These are phyloP conservation scores for Saccharum officinarum DNA, from an alignment of 176 grass and related monocot species.

Conservation along the genomic window DNA sequence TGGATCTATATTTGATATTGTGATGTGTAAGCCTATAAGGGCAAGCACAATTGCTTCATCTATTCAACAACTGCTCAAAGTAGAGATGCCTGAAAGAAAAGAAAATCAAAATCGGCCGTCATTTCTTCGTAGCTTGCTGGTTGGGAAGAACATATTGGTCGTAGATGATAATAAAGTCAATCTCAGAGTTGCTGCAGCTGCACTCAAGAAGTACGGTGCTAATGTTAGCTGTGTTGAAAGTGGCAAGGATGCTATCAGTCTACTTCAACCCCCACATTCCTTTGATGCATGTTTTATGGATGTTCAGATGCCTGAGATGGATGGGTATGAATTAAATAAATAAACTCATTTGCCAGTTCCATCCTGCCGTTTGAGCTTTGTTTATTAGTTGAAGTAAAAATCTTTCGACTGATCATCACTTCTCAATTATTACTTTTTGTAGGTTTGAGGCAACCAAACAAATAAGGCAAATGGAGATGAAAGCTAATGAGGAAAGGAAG, in stretches of 20 bases:
- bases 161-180: conserved; percentile 97
- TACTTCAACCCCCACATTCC: conserved; percentile 71
- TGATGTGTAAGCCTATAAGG: conserved; percentile 85
- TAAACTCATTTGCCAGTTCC: background rate
- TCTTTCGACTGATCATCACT: background rate
- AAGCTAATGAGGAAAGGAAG: conserved; percentile 52
- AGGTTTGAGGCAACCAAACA: conserved; percentile 86
- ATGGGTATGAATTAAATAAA: conserved; percentile 68
- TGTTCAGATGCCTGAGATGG: conserved; percentile 99
- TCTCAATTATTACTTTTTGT: background rate
- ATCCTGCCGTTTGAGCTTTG: background rate
- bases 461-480: conserved; percentile 76
- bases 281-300: conserved; percentile 98
- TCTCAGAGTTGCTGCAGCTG: conserved; percentile 79
- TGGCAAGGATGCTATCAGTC: conserved; percentile 69
- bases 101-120: conserved; percentile 56
- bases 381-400: background rate
- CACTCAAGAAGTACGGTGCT: conserved; percentile 82
- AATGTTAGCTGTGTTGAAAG: conserved; percentile 85
- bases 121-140: conserved; percentile 57
- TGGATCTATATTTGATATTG: conserved; percentile 54
- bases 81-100: conserved; percentile 47
- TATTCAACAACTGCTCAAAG: conserved; percentile 70
- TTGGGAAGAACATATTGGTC: conserved; percentile 94
- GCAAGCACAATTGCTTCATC: conserved; percentile 88